phyloP scores from a whole-genome alignment of 225 moss, liverwort and hornwort species.

The Straminergon stramineum region DNA sequence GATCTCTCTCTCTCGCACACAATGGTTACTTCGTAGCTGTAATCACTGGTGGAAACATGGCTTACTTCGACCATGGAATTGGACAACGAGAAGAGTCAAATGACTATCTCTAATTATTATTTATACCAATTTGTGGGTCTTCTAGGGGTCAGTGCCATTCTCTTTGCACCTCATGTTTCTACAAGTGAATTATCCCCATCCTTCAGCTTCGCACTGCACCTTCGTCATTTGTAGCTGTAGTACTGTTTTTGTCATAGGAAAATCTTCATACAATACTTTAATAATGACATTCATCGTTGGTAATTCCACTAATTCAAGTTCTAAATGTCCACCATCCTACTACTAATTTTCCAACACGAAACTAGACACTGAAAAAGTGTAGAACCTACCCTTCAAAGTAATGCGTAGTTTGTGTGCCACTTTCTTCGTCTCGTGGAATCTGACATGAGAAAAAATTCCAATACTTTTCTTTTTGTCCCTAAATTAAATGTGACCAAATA shows the following conservation, averaged over 20 bases:
- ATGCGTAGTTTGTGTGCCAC: not conserved
- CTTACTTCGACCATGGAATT: too few relatives aligned
- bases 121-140: not conserved
- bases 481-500: not conserved
- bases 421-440: too few relatives aligned
- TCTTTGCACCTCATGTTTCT: not conserved
- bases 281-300: not conserved
- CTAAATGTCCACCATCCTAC: not conserved
- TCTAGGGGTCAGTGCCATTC: too few relatives aligned
- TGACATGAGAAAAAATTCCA: too few relatives aligned
- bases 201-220: not conserved
- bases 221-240: not conserved
- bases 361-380: not conserved
- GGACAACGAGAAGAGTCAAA: too few relatives aligned
- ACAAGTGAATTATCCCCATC: not conserved
- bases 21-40: constrained; percentile 18
- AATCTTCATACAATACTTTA: not conserved
- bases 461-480: too few relatives aligned
- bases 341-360: not conserved
- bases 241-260: not conserved
- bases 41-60: not conserved
- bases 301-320: not conserved
- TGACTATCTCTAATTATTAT: too few relatives aligned
- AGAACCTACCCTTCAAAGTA: not conserved
- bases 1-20: constrained; percentile 17